Evolutionary conservation across 2,329 filamentous ascomycete genomes (phyloP), one percentile per base, ranked within the genome.

Genomic region (Fusarium robinianum): DNA sequence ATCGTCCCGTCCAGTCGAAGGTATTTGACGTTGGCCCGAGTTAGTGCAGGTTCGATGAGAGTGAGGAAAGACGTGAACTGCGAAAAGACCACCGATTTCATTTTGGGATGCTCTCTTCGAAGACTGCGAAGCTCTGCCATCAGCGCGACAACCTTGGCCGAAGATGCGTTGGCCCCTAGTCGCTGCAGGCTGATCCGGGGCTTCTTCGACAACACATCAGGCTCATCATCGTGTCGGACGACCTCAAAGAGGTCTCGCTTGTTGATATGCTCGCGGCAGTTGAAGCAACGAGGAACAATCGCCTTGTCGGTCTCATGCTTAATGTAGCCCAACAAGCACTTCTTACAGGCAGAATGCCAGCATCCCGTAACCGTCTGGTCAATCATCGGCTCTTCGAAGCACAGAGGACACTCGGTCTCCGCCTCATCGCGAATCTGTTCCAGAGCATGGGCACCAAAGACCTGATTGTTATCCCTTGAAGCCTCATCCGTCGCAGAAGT

Each of bases 51-150:
- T 54, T 90, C 86, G 52, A 99, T 95, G 9, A 99, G 81, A 53
- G 90, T 85, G 57, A 99, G 81, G 67, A 97, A 99, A 1, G 91
- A 95, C 0, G 94, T 99, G 67, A 99, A 99, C 68, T 99, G 94
- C 43, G 88, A 94, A 71, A 99, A 99, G 21, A 99, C 85, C 15
- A 97, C 91, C 1, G 88, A 90, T 69, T 96, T 97, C 34, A 85
- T 87, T 5, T 68, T 75, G 0, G 84, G 80, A n/a, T 86, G 74
- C 35, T 81, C 76, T 42, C 75, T 78, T 8, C 86, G 83, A 6
- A 95, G 70, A 2, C 74, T 72, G 27, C 87, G 85, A 5, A 99
- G 79, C 46, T 94, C 83, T 4, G 75, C 79, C 52, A 96, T 78
- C 5, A 99, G 77, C 1, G 88, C 80, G 30, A 87, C 83, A 9